Evolutionary conservation across 352 stramenopile genomes (phyloP).

Genomic region (Phytophthora pini): DNA sequence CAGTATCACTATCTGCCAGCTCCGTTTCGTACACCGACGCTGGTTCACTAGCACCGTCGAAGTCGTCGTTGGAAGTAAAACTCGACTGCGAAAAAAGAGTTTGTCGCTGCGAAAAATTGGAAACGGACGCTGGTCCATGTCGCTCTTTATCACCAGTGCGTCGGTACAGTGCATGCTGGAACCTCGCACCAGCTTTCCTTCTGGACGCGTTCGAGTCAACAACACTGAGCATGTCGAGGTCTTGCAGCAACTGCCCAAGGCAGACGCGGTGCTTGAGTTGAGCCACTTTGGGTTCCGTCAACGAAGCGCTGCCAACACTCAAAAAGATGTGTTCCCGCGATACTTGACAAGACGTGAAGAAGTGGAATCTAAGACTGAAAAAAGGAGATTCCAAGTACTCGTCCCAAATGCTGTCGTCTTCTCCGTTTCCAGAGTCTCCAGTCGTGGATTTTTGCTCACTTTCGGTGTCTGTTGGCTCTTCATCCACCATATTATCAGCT

Average conservation of each 20-base stretch:
- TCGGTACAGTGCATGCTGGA: conserved; percentile 47
- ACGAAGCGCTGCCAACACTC: conserved; percentile 71
- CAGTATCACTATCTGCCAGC: conserved; percentile 11
- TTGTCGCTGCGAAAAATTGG: conserved; percentile 46
- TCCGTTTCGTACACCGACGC: conserved; percentile 25
- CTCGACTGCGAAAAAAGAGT: conserved; percentile 55
- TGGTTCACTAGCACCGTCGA: conserved; percentile 37
- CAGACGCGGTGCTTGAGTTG: conserved; percentile 70
- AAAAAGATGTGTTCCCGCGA: conserved; percentile 75
- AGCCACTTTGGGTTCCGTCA: conserved; percentile 64
- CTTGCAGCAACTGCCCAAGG: conserved; percentile 66
- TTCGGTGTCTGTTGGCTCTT: background rate
- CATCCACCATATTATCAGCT: conserved; percentile 14
- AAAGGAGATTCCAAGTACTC: conserved; percentile 80
- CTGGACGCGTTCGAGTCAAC: conserved; percentile 42
- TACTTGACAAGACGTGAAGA: conserved; percentile 80
- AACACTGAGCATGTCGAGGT: conserved; percentile 62
- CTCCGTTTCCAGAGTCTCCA: background rate
- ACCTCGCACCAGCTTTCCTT: conserved; percentile 30
- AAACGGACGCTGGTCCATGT: conserved; percentile 23
- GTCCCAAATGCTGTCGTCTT: conserved; percentile 45
- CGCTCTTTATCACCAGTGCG: background rate
- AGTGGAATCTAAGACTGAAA: conserved; percentile 69
- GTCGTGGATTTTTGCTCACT: background rate
- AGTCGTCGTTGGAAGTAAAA: conserved; percentile 41